Percentiles rank a stretch among this genome's conserved stretches.
Evolutionary conservation across 73 alveolate species (phyloP).

Genomic region (Uronychia setigera): DNA sequence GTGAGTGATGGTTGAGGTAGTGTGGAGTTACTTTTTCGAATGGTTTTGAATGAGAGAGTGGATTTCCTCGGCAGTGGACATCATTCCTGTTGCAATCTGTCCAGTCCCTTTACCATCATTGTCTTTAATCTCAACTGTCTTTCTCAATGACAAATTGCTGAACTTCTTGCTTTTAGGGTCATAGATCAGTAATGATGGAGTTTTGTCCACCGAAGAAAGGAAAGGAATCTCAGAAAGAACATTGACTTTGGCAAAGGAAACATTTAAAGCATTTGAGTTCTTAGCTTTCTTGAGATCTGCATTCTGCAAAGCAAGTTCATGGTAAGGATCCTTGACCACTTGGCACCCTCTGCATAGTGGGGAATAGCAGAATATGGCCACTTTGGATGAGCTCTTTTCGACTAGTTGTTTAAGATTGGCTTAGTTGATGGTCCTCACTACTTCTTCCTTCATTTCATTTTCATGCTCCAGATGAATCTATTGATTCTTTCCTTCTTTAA

Average conservation of each 20-base stretch:
- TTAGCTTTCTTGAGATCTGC: background rate
- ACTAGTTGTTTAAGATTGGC: background rate
- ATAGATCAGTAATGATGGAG: background rate
- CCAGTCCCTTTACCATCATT: too few relatives aligned
- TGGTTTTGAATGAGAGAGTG: too few relatives aligned
- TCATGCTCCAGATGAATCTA: background rate
- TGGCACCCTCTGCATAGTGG: background rate
- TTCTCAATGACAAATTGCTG: too few relatives aligned
- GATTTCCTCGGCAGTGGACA: too few relatives aligned
- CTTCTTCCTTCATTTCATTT: background rate
- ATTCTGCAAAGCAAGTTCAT: background rate
- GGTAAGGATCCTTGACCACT: background rate
- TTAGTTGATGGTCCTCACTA: background rate
- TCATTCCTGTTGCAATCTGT: too few relatives aligned
- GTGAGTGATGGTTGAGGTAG: too few relatives aligned
- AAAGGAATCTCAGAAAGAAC: background rate
- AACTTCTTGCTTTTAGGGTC: too few relatives aligned
- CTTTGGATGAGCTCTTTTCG: background rate
- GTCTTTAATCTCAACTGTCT: too few relatives aligned
- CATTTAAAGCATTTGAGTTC: background rate
- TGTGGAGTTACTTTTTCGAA: too few relatives aligned
- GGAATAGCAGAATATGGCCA: background rate
- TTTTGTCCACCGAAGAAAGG: background rate
- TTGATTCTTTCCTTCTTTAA: background rate
- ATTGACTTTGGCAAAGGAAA: background rate